Conservation (phyloP, 78 protist species). For the Chrysochromulina parva region DNA sequence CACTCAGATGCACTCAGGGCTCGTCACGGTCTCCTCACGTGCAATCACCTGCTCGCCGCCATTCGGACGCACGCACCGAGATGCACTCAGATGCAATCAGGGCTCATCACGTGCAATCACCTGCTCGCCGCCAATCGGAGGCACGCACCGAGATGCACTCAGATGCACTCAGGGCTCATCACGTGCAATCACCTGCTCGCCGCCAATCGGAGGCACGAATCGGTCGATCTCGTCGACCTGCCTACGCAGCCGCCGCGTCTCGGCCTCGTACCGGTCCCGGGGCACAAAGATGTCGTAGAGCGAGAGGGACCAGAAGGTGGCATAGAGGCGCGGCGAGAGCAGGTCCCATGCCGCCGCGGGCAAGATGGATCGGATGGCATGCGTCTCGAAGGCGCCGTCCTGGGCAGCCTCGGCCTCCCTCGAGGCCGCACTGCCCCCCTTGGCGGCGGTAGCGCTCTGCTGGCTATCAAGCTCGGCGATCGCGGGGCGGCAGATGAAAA, state of each 20-base stretch:
- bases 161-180: no score
- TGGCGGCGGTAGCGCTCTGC: neutral
- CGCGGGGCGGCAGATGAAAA: neutral
- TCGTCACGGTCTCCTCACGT: no score
- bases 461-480: neutral
- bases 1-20: no score
- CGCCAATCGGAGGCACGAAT: neutral
- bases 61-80: no score
- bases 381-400: neutral
- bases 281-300: constrained; percentile 49
- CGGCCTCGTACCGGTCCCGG: neutral
- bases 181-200: neutral
- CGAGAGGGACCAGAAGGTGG: constrained; percentile 43
- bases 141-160: neutral
- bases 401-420: neutral
- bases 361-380: neutral
- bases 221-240: constrained; percentile 27
- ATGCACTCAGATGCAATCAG: no score
- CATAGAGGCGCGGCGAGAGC: neutral
- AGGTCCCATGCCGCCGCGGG: neutral
- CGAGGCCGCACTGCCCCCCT: neutral
- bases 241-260: neutral
- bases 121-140: neutral
- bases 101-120: no score
- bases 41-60: no score